Percentiles rank a stretch among this genome's conserved stretches.
phyloP scores from a whole-genome alignment of 192 early-diverging fungal species.

The Rhizophagus sp. region DNA sequence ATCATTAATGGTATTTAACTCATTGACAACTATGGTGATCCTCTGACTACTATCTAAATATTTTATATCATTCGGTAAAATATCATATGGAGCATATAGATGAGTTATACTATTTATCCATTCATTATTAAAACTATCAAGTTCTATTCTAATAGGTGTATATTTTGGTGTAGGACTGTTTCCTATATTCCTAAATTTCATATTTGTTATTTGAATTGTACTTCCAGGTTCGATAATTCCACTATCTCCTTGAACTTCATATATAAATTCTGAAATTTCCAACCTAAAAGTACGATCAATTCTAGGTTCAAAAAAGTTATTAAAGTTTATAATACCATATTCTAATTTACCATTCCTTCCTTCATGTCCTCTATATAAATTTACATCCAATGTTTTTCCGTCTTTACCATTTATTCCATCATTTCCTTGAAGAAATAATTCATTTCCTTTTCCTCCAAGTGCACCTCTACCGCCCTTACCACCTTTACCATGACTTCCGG shows the following conservation, averaged over 20 bases:
- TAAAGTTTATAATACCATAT: no score
- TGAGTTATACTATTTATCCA: background rate
- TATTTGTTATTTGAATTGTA: background rate
- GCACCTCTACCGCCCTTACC: no score
- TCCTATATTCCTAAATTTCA: background rate
- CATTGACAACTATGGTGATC: background rate
- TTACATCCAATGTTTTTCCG: background rate
- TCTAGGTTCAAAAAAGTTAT: no score
- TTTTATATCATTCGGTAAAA: background rate
- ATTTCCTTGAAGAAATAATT: background rate
- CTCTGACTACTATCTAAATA: background rate
- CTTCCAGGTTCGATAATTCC: background rate
- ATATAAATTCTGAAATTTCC: background rate
- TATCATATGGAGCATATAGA: background rate
- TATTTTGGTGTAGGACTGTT: background rate
- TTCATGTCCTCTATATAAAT: background rate
- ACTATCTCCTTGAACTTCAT: background rate
- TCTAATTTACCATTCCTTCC: background rate
- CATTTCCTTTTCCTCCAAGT: background rate
- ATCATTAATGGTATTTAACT: background rate
- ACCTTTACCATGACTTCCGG: background rate
- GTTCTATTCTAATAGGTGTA: background rate
- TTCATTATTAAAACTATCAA: background rate
- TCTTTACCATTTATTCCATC: background rate
- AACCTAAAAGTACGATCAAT: background rate